Base-by-base conservation (phyloP, 2,329 filamentous ascomycete genomes). In the Neopestalotiopsis clavispora region DNA sequence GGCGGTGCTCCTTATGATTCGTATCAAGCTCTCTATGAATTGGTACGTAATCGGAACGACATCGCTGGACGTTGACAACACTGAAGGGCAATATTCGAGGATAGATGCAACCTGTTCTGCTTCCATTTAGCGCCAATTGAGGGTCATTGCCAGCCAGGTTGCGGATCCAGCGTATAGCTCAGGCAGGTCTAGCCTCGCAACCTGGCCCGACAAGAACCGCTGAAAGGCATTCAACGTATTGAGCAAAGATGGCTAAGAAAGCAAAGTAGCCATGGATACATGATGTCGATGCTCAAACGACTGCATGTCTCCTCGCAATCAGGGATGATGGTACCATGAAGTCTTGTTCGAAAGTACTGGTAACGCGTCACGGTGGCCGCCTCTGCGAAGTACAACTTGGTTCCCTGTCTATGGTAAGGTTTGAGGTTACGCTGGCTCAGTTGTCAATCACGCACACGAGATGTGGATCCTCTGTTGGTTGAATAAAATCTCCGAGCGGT, bases 401-500 rank as follows among this genome's bases (percentile, higher is more conserved):
- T 1, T 56, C 49, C 7, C 57, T 23, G 28, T 34, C 12, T 23
- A n/a, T 32, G 57, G 57, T 17, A 59, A 52, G 45, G 45, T 52
- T 52, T 52, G 23, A 38, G 59, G 34, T 62, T 34, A 12, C 59
- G 14, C 34, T 42, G 30, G 32, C 7, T 62, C 12, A 62, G 57
- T 38, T 62, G 59, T 62, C 34, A 62, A 62, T 62, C 59, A 62
- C 20, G 40, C 40, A 32, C 38, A 64, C 42, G 20, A 28, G 61
- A 45, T 52, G 38, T 38, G 63, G 63, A 66, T 57, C 63, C 57
- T 30, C 42, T 45, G 40, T 32, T 62, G 32, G 30, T 4, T 52
- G 40, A n/a, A 60, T 45, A 45, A 62, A 62, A 67, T 67, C 42
- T 67, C 65, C 65, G 65, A 67, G 23, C 64, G 28, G 64, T 49